Evolutionary conservation across 116 monocot genomes (phyloP).

Genomic region (Trichopus zeylanicus): DNA sequence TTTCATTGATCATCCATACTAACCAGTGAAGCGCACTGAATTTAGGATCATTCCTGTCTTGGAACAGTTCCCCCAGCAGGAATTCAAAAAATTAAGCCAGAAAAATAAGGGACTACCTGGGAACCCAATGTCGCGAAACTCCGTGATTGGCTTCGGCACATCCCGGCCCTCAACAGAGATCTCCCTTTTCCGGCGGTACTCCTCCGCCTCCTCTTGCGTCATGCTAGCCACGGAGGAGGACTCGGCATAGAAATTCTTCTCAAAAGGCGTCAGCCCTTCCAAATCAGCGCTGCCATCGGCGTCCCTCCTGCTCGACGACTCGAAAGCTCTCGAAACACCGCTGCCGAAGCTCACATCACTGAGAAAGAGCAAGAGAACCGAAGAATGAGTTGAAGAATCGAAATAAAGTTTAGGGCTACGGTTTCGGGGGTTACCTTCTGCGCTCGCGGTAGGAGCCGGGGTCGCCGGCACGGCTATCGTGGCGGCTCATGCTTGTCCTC

Average conservation of each 20-base stretch:
- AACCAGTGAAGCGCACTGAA: too few species aligned
- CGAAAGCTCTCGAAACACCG: conserved; percentile 22
- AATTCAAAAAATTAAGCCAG: too few species aligned
- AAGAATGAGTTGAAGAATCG: background rate
- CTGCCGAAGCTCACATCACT: conserved; percentile 59
- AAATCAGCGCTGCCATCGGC: conserved; percentile 31
- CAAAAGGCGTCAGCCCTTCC: conserved; percentile 79
- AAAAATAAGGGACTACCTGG: conserved; percentile 58
- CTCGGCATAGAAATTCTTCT: conserved; percentile 98
- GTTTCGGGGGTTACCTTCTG: conserved; percentile 41
- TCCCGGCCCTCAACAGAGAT: conserved; percentile 92
- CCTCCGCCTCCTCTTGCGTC: conserved; percentile 75
- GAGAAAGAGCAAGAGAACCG: conserved; percentile 1
- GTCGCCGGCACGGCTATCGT: conserved; percentile 79
- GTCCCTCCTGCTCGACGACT: conserved; percentile 36
- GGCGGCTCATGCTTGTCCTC: conserved; percentile 69
- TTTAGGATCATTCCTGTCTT: too few species aligned
- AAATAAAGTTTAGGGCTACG: background rate
- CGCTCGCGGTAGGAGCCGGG: conserved; percentile 78
- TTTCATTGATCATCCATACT: too few species aligned
- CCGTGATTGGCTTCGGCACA: conserved; percentile 74
- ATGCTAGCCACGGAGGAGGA: conserved; percentile 64
- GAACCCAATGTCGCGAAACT: conserved; percentile 67
- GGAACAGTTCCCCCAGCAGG: too few species aligned
- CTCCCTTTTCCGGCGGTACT: conserved; percentile 61